phyloP scores from a whole-genome alignment of 495 filamentous ascomycete genomes.

The Lasiosphaeria miniovina region DNA sequence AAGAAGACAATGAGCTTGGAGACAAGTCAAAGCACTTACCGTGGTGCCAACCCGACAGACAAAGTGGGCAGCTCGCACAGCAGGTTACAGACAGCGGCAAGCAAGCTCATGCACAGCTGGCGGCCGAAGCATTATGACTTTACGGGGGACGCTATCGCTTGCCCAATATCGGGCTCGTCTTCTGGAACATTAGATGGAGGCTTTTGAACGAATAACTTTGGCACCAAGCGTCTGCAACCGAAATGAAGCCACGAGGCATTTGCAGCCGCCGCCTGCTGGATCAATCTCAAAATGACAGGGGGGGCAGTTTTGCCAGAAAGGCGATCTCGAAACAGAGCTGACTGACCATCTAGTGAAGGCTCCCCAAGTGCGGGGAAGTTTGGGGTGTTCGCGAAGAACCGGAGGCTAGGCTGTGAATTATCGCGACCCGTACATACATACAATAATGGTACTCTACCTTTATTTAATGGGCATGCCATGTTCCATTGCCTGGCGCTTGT shows the following conservation, averaged over 20 bases:
- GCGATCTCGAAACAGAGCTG: conserved; percentile 11
- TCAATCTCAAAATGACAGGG: conserved; percentile 14
- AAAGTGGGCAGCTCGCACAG: no score
- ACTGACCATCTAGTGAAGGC: neutral
- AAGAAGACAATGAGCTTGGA: no score
- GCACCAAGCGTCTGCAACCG: neutral
- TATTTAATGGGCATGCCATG: no score
- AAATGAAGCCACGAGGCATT: conserved; percentile 18
- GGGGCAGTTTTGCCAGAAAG: conserved; percentile 22
- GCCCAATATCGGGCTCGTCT: conserved; percentile 6
- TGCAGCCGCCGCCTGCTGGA: conserved; percentile 14
- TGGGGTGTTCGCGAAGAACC: conserved; percentile 13
- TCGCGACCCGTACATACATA: no score
- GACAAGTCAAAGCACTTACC: no score
- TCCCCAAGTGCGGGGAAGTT: conserved; percentile 22
- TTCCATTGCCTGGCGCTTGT: neutral
- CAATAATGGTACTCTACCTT: no score
- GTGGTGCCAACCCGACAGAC: no score
- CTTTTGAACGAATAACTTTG: conserved; percentile 6
- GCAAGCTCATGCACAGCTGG: neutral
- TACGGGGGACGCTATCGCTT: neutral
- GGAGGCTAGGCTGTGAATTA: conserved; percentile 1
- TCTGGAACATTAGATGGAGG: conserved; percentile 11
- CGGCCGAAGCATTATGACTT: neutral
- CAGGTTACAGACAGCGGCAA: no score